Conservation (phyloP, 1,139 yeast genomes). For the Sugiyamaella neomexicana region DNA sequence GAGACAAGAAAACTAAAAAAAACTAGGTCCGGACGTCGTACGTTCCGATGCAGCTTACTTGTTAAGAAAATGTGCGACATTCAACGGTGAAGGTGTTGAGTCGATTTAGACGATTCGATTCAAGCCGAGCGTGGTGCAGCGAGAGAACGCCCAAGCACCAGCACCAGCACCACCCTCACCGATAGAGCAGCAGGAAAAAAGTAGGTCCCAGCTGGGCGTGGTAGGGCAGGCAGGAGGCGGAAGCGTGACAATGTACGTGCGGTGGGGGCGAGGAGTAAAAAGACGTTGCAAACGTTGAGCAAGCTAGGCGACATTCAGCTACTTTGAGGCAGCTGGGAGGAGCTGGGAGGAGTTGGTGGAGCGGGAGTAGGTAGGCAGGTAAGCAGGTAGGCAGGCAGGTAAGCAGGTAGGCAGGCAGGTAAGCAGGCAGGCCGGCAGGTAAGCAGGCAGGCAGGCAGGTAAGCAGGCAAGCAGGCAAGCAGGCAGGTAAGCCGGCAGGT, state of each 20-base stretch:
- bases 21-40: not conserved
- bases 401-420: not conserved
- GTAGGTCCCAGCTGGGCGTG: too few species aligned
- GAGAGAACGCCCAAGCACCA: too few species aligned
- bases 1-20: too few species aligned
- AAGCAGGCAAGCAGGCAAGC: not conserved
- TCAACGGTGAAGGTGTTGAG: not conserved
- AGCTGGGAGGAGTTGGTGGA: too few species aligned
- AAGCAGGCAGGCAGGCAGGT: not conserved
- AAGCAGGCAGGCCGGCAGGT: not conserved
- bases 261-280: too few species aligned
- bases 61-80: not conserved
- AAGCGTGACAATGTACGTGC: too few species aligned
- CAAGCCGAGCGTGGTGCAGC: not conserved
- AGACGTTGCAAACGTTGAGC: too few species aligned
- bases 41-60: not conserved
- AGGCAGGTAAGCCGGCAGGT: too few species aligned
- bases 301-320: not conserved
- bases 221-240: too few species aligned
- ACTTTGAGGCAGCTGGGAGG: too few species aligned
- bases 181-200: too few species aligned
- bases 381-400: slow-evolving; percentile 1
- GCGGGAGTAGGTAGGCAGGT: not conserved
- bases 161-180: not conserved
- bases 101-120: not conserved